These are phyloP conservation scores for Tylopilus vinaceipallidus DNA, from an alignment of 768 basidiomycete genomes.

Conservation along the genomic window DNA sequence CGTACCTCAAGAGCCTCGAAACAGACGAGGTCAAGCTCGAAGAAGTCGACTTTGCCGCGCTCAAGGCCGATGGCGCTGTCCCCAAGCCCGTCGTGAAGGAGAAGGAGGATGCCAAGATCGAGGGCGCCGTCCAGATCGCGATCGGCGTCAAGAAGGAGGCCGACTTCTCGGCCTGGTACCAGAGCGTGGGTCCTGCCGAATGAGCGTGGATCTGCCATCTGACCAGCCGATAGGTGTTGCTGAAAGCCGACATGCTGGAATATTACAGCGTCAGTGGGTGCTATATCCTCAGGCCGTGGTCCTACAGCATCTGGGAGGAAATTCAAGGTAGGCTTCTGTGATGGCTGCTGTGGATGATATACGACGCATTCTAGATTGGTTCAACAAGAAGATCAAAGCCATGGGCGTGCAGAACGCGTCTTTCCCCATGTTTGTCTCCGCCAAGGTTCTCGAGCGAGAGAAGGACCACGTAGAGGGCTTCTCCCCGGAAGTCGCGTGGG, in stretches of 20 bases:
- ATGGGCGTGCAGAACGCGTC: conserved; percentile 96
- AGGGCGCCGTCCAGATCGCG: conserved; percentile 88
- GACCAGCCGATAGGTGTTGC: conserved; percentile 62
- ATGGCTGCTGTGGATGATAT: background rate
- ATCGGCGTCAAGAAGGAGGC: conserved; percentile 95
- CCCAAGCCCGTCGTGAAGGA: conserved; percentile 45
- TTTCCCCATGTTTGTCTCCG: conserved; percentile 98
- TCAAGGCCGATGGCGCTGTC: conserved; percentile 48
- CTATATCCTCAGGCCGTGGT: conserved; percentile 98
- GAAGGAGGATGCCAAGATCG: conserved; percentile 77
- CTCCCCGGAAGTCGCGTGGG: conserved; percentile 99
- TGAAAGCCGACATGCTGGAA: conserved; percentile 98
- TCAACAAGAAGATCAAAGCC: conserved; percentile 88
- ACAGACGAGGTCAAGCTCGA: conserved; percentile 62
- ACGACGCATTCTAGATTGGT: conserved; percentile 67
- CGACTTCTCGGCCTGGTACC: conserved; percentile 94
- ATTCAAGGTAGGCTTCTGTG: conserved; percentile 68
- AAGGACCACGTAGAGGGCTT: conserved; percentile 99
- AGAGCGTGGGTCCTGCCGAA: conserved; percentile 56
- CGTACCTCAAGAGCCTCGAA: conserved; percentile 72
- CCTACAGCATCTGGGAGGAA: conserved; percentile 94
- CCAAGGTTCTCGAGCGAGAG: conserved; percentile 90
- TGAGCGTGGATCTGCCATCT: conserved; percentile 1
- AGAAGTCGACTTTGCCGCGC: conserved; percentile 67
- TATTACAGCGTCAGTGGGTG: conserved; percentile 99